Conservation (phyloP, 345 rosid genomes). For the Gynandropsis gynandra region DNA sequence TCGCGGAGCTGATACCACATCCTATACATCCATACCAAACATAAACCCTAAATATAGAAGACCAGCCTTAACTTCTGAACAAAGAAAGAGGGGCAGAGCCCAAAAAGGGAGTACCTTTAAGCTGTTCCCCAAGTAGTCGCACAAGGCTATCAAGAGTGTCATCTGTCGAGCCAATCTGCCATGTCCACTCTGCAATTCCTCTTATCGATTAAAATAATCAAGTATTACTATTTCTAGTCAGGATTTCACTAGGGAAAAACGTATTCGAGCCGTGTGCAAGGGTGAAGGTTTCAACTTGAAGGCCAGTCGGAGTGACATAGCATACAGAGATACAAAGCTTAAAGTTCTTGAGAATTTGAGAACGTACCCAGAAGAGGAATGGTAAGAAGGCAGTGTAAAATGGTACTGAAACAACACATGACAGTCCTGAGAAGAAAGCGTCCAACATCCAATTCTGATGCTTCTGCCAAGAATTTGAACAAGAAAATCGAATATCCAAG, state of each 20-base stretch:
- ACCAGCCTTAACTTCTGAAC: neutral
- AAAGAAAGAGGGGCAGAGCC: neutral
- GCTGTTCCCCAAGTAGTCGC: conserved; percentile 87
- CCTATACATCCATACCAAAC: conserved; percentile 37
- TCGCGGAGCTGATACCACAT: conserved; percentile 90
- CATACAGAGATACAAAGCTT: neutral
- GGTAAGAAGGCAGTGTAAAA: conserved; percentile 97
- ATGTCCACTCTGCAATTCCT: conserved; percentile 71
- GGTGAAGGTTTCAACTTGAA: conserved; percentile 13
- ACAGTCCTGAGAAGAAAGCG: conserved; percentile 71
- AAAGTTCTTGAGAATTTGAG: neutral
- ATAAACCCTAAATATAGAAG: conserved; percentile 12
- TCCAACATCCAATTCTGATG: conserved; percentile 54
- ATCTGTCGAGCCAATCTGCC: conserved; percentile 96
- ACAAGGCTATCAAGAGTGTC: conserved; percentile 91
- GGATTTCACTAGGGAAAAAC: neutral
- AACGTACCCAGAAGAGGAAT: conserved; percentile 86
- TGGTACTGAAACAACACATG: conserved; percentile 95
- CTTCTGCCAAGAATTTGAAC: conserved; percentile 40
- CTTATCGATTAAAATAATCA: neutral
- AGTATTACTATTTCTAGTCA: neutral
- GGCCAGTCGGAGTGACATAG: conserved; percentile 5
- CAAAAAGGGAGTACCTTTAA: conserved; percentile 47
- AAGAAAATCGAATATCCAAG: neutral
- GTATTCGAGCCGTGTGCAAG: neutral